Evolutionary conservation across 2,329 filamentous ascomycete species (phyloP).

Genomic region (Pseudofabraea citricarpa): DNA sequence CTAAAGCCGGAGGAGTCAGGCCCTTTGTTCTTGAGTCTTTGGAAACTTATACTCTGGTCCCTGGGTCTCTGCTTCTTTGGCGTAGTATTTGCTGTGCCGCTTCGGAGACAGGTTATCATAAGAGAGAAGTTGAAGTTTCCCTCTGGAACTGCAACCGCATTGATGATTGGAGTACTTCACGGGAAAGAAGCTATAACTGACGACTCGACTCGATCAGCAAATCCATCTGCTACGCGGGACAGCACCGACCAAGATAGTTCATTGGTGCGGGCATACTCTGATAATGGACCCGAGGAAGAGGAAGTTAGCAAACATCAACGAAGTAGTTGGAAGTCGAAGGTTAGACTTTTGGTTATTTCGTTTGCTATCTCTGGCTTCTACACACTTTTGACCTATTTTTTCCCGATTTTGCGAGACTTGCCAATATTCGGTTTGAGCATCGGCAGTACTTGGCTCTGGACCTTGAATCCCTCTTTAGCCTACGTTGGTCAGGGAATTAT

Average conservation of each 20-base stretch:
- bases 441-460: slow-evolving; percentile 86
- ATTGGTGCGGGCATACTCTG: slow-evolving; percentile 2
- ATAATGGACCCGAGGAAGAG: slow-evolving; percentile 16
- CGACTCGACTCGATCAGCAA: slow-evolving; percentile 11
- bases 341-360: slow-evolving; percentile 42
- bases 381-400: slow-evolving; percentile 84
- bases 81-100: slow-evolving; percentile 89
- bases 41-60: slow-evolving; percentile 84
- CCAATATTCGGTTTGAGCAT: slow-evolving; percentile 76
- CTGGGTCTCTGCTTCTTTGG: slow-evolving; percentile 94
- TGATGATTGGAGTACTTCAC: slow-evolving; percentile 88
- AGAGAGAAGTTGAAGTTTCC: slow-evolving; percentile 90
- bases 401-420: slow-evolving; percentile 79
- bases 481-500: slow-evolving; percentile 98
- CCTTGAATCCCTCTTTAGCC: slow-evolving; percentile 91
- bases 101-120: slow-evolving; percentile 88
- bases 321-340: slow-evolving; percentile 28
- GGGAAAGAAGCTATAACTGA: slow-evolving; percentile 44
- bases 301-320: slow-evolving; percentile 16
- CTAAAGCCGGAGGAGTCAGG: slow-evolving; percentile 74
- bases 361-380: slow-evolving; percentile 58
- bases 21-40: slow-evolving; percentile 64
- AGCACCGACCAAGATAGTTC: not conserved
- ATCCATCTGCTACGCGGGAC: slow-evolving; percentile 2
- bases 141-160: slow-evolving; percentile 88